Base-by-base conservation (phyloP, 768 basidiomycete genomes). In the Coprinopsis sp. region DNA sequence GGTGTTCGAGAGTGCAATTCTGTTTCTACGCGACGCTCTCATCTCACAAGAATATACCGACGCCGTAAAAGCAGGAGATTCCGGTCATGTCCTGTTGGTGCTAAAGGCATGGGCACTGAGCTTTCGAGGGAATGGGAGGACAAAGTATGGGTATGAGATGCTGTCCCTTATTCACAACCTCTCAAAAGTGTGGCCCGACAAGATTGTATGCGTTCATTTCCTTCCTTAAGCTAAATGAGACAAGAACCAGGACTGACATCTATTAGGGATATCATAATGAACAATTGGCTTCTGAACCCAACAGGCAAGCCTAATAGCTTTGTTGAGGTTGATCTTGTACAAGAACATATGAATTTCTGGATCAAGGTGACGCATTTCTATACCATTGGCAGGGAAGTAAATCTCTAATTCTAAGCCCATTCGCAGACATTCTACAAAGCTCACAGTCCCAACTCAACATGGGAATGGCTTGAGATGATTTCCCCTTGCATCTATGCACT, bases 121-220 rank as follows among this genome's bases (percentile, higher is more conserved):
- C 14, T 64, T 55, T 37, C 64, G 63, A 3, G 65, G 64, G 1
- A 65, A 53, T 50, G 64, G 64, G 0, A 41, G 61, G 1, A 54
- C 61, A 1, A 69, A 66, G 47, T 69, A 69, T 50, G 62, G 62
- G 1, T 46, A 67, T 40, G 63, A 64, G 37, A 63, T 65, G 62
- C 47, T 66, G 0, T 56, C 59, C 33, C 22, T 64, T 2, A 49
- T 64, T 1, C 61, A 64, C 27, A 60, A 64, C 36, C 27, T 66
- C 2, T 46, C 41, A 6, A 47, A 54, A 37, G 54, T 66, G 0
- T 64, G 63, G 61, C 49, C 51, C 1, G 39, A 50, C 13, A 28
- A 50, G 21, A 37, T 62, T 42, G 63, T 61, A 44, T 4, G 58
- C 34, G n/a, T 24, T 24, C 30, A 19, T 18, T 37, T 36, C 27